Percentiles rank a stretch among this genome's conserved stretches.
Conservation (phyloP, 2,329 filamentous ascomycete species). For the Venturia aucupariae region DNA sequence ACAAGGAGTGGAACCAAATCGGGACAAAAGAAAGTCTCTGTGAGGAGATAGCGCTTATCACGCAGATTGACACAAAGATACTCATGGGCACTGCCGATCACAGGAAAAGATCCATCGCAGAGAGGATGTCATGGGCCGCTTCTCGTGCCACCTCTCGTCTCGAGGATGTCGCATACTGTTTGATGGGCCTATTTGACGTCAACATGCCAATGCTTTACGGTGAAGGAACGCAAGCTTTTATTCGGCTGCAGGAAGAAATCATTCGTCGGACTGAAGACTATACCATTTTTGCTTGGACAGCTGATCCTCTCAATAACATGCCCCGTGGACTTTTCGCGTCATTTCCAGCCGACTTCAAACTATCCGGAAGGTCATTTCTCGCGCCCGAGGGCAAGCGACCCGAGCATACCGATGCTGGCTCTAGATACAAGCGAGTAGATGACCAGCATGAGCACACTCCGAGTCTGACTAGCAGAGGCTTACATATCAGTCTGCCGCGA, state of each 20-base stretch:
- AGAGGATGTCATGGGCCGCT: constrained; percentile 15
- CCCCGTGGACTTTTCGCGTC: constrained; percentile 9
- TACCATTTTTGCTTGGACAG: constrained; percentile 15
- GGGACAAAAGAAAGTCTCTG: background rate
- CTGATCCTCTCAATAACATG: background rate
- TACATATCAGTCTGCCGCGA: background rate
- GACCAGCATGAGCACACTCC: background rate
- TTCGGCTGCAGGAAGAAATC: constrained; percentile 15
- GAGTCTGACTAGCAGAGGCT: background rate
- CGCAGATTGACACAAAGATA: background rate
- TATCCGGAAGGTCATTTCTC: background rate
- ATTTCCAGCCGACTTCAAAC: constrained; percentile 5
- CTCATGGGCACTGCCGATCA: background rate
- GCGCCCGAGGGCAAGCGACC: background rate
- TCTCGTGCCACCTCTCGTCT: constrained; percentile 9
- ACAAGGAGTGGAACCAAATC: background rate
- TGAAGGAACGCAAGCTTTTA: constrained; percentile 13
- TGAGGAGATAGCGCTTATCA: constrained; percentile 1
- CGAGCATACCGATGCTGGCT: background rate
- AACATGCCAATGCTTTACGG: constrained; percentile 16
- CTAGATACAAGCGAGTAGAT: background rate
- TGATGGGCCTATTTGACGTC: constrained; percentile 15
- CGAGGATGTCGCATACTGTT: constrained; percentile 15
- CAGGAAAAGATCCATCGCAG: constrained; percentile 1
- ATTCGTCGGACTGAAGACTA: constrained; percentile 11